These are phyloP conservation scores for Pezicula neosporulosa DNA, from an alignment of 2,329 filamentous ascomycete genomes.

Conservation along the genomic window DNA sequence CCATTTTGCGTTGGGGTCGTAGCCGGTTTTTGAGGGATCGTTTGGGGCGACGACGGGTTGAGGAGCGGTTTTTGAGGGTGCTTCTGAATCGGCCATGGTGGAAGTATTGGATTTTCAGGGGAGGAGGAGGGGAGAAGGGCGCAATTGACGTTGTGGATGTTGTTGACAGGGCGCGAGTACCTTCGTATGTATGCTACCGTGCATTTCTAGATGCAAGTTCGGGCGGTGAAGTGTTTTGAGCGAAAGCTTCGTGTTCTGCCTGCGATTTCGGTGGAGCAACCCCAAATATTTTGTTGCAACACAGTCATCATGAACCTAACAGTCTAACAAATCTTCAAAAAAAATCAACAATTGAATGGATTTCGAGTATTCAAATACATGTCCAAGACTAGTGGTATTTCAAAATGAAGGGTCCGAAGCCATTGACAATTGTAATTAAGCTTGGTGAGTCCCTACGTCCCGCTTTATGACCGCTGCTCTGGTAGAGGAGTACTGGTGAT, in stretches of 20 bases:
- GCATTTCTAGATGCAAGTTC: too few relatives aligned
- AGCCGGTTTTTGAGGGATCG: conserved; percentile 58
- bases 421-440: conserved; percentile 66
- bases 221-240: conserved; percentile 8
- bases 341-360: not conserved
- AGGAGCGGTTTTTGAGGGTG: not conserved
- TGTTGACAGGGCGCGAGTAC: conserved; percentile 4
- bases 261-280: conserved; percentile 10
- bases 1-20: conserved; percentile 63
- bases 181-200: too few relatives aligned
- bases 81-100: conserved; percentile 8
- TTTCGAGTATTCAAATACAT: too few relatives aligned
- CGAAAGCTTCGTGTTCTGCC: conserved; percentile 8
- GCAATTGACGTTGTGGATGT: conserved; percentile 2
- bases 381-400: not conserved
- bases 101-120: not conserved
- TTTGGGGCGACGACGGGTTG: conserved; percentile 32
- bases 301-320: not conserved
- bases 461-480: conserved; percentile 1
- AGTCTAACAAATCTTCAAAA: not conserved
- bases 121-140: conserved; percentile 4
- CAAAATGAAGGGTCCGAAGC: conserved; percentile 48
- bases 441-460: conserved; percentile 50
- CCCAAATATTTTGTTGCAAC: not conserved
- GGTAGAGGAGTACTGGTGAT: not conserved